Conservation (phyloP, 73 alveolate species). For the Breviolum minutum region DNA sequence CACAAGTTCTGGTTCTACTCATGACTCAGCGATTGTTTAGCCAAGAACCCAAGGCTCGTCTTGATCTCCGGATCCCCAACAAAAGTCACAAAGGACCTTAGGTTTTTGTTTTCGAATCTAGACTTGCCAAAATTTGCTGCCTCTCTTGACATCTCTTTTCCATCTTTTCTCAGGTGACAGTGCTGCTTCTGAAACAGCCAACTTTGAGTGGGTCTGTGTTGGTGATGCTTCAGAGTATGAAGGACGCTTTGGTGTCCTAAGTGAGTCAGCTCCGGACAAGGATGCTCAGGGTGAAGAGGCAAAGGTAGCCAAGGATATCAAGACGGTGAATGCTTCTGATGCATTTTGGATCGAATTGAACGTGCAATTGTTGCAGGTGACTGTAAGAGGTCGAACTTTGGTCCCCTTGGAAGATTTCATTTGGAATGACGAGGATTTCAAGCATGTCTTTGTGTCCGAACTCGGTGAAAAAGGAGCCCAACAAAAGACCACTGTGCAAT, state of each 20-base stretch:
- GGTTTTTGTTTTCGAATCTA: no score
- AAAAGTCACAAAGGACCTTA: no score
- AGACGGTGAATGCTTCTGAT: conserved; percentile 89
- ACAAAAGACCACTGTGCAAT: conserved; percentile 92
- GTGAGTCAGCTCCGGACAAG: conserved; percentile 92
- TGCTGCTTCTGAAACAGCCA: conserved; percentile 64
- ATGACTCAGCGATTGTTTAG: no score
- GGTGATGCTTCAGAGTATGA: conserved; percentile 83
- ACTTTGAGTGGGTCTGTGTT: conserved; percentile 93
- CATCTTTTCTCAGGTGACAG: conserved; percentile 28
- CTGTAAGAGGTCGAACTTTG: conserved; percentile 87
- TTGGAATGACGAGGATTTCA: conserved; percentile 84
- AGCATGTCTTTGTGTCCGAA: conserved; percentile 91
- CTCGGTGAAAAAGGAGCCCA: conserved; percentile 73
- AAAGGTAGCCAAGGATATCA: background rate
- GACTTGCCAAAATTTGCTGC: background rate
- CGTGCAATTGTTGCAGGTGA: conserved; percentile 75
- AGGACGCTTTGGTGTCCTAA: conserved; percentile 86
- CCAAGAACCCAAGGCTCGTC: no score
- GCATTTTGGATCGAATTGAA: conserved; percentile 88
- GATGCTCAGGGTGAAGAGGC: conserved; percentile 79
- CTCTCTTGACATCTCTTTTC: background rate
- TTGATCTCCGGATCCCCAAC: no score
- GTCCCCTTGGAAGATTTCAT: conserved; percentile 83
- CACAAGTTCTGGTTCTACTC: no score